These are phyloP conservation scores for Ustilago crameri DNA, from an alignment of 1,284 basidiomycete genomes.

Conservation along the genomic window DNA sequence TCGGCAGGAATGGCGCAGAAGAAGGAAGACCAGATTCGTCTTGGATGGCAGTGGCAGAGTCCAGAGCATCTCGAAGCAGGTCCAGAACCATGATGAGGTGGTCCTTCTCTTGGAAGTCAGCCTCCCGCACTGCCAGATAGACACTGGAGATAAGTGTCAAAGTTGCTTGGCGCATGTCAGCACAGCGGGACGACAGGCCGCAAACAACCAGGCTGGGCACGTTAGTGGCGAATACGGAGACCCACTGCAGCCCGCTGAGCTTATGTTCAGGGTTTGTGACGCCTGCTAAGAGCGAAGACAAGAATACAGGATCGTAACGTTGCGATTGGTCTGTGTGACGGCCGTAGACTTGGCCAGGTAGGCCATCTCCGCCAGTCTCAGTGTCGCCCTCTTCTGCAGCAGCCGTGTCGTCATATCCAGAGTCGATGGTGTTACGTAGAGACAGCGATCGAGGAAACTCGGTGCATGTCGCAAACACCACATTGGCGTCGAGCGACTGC, in stretches of 20 bases:
- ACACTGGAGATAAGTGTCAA: slow-evolving; percentile 70
- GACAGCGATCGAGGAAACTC: slow-evolving; percentile 73
- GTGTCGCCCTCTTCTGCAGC: not conserved
- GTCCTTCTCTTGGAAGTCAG: slow-evolving; percentile 81
- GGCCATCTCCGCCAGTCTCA: not conserved
- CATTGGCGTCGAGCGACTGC: slow-evolving; percentile 76
- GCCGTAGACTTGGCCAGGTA: slow-evolving; percentile 38
- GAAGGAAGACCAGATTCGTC: slow-evolving; percentile 60
- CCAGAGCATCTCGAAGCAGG: slow-evolving; percentile 71
- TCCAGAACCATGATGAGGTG: slow-evolving; percentile 81
- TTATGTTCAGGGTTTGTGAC: slow-evolving; percentile 73
- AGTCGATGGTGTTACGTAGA: slow-evolving; percentile 18
- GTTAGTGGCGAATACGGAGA: slow-evolving; percentile 85
- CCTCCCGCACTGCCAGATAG: slow-evolving; percentile 70
- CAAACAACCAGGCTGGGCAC: slow-evolving; percentile 80
- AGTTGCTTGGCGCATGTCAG: slow-evolving; percentile 73
- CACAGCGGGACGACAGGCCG: slow-evolving; percentile 78
- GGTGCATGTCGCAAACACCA: slow-evolving; percentile 79
- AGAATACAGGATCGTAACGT: slow-evolving; percentile 83
- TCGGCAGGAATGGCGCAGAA: slow-evolving; percentile 72
- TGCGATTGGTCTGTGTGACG: slow-evolving; percentile 26
- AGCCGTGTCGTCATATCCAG: slow-evolving; percentile 11
- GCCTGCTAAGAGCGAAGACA: slow-evolving; percentile 77
- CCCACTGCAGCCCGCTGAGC: slow-evolving; percentile 79
- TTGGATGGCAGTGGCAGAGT: slow-evolving; percentile 18